Base-by-base conservation (phyloP, 2,329 filamentous ascomycete genomes). In the Botrytis sinoallii region DNA sequence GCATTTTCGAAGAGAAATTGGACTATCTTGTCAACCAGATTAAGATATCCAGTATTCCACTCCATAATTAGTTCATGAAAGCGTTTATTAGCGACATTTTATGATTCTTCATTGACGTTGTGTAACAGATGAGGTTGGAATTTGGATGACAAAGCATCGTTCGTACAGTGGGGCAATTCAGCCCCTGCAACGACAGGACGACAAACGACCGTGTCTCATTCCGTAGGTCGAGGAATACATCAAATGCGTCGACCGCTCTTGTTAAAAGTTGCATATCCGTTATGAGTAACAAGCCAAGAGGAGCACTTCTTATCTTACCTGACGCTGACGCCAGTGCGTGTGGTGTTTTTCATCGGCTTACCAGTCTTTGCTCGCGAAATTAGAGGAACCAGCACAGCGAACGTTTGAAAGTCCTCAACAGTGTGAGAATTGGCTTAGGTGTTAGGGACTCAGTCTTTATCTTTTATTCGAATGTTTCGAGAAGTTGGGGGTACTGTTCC, bases 61-160 rank as follows among this genome's bases (percentile, higher is more conserved):
- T 32, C 35, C 16, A 25, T 14, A n/a, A 9, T 44, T 57, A 1
- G 4, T 25, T 18, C 2, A 12, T 20, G 3, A 7, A 7, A 22
- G 1, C 1, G 18, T 44, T 22, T 20, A 32, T 32, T 32, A 38
- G 55, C n/a, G n/a, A 32, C n/a, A 32, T 20, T 22, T 29, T 42
- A 38, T 18, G 38, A 8, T 57, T 32, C 18, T 42, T 57, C 48
- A 18, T 68, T 14, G 48, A 57, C 12, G 9, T 20, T 57, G 35
- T 69, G 38, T 42, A 32, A 69, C 38, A 69, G 38, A 25, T 69
- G 48, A 69, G 38, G 66, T 57, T 68, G 18, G 29, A 57, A 40
- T 29, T 22, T 40, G 35, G 66, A 69, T 69, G 66, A 69, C 66
- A 69, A 69, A 57, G 48, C 66, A 69, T 32, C 48, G 29, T 69